A percentile compares a stretch with the other conserved stretches of the same genome.
Conservation (phyloP, 106 monocot species). For the Platanthera zijinensis region DNA sequence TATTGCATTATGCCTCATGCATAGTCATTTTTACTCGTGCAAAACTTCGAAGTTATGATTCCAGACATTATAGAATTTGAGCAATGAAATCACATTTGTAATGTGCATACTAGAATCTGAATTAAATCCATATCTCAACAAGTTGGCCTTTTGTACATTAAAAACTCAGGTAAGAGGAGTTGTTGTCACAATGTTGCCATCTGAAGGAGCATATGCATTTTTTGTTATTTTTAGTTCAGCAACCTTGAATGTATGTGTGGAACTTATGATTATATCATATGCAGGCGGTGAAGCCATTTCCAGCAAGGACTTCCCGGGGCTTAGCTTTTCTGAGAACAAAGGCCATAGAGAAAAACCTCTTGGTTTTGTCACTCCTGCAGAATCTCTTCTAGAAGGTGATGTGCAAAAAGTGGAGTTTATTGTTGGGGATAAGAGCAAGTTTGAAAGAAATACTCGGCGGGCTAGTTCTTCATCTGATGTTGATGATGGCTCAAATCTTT, state of each 20-base stretch:
- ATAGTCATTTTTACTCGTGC: too few relatives aligned
- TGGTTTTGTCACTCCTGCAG: conserved; percentile 41
- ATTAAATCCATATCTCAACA: neutral
- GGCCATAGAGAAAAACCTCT: conserved; percentile 37
- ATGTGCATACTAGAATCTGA: too few relatives aligned
- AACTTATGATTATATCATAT: conserved; percentile 10
- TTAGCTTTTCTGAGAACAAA: conserved; percentile 74
- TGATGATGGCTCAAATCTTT: conserved; percentile 27
- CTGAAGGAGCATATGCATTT: neutral
- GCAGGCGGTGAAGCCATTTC: conserved; percentile 31
- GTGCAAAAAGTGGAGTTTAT: conserved; percentile 77
- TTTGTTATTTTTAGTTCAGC: neutral
- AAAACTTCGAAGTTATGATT: too few relatives aligned
- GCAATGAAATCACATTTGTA: too few relatives aligned
- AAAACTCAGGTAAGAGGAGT: neutral
- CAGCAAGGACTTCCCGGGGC: conserved; percentile 73
- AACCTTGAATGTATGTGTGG: neutral
- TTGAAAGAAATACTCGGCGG: conserved; percentile 23
- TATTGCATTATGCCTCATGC: too few relatives aligned
- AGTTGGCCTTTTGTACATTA: neutral
- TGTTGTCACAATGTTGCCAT: neutral
- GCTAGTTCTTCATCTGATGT: conserved; percentile 12
- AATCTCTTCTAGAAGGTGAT: conserved; percentile 34
- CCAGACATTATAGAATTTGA: too few relatives aligned
- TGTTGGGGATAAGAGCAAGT: conserved; percentile 86